Evolutionary conservation across 169 alveolate genomes (phyloP), one percentile per base, ranked within the genome.

Genomic region (Eimeria falciformis): DNA sequence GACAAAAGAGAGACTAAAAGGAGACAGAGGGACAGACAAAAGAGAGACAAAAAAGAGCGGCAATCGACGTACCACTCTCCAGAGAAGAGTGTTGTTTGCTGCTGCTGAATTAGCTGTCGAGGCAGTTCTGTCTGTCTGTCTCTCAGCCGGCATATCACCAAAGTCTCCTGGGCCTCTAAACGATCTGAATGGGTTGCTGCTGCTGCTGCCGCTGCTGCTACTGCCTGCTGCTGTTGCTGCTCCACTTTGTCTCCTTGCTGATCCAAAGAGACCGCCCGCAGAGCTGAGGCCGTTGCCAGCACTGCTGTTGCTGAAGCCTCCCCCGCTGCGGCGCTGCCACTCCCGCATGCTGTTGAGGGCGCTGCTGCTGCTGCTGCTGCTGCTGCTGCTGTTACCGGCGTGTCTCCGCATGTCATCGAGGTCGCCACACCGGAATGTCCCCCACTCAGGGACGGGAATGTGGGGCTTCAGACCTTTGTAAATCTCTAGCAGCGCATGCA

Each of bases 241-340:
- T 62, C 37, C 25, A 37, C 83, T 56, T 71, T 5, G 83, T 18
- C 83, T 71, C 50, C 83, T 27, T 18, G 23, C 58, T 27, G 21
- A 23, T 43, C 83, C 83, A 33, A 71, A 71, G 56, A 71, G 58
- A 71, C 83, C 37, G 23, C 69, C 78, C 18, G 78, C 78, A 0
- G 62, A 50, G n/a, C 83, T 56, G 18, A 71, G 40, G 56, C 83
- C 83, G 50, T 71, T 71, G 17, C 21, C 56, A 5, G 29, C 21
- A 25, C 55, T 71, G 83, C 83, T 71, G 2, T 45, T 71, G 58
- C 53, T 43, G 83, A 53, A 18, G 56, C 83, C n/a, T n/a, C 73
- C 56, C 29, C 83, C 83, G 25, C 56, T 33, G 50, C 83, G 58
- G 12, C 83, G 83, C 83, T 71, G 83, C 83, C 83, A 71, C 29